Percentiles rank a stretch among this genome's conserved stretches.
These are phyloP conservation scores for Wickerhamiella occidentalis DNA, from an alignment of 805 yeast species.

Conservation along the genomic window DNA sequence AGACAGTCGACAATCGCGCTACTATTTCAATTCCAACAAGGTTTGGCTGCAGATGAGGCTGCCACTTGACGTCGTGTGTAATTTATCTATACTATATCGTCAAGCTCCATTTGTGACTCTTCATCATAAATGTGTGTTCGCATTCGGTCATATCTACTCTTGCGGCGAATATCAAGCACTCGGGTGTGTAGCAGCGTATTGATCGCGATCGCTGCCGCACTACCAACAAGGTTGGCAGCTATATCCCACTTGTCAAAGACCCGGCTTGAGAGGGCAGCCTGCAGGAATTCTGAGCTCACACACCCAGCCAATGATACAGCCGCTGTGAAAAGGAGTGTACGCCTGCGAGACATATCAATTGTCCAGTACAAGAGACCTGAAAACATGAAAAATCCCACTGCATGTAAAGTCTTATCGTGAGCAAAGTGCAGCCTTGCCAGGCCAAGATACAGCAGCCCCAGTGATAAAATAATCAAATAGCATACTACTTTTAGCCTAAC, in stretches of 20 bases:
- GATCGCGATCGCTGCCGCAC: constrained; percentile 24
- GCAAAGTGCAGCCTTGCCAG: constrained; percentile 28
- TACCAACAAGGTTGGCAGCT: constrained; percentile 30
- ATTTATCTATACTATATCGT: background rate
- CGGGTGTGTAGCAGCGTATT: constrained; percentile 30
- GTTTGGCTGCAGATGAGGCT: too few relatives aligned
- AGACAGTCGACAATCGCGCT: too few relatives aligned
- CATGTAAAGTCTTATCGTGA: constrained; percentile 31
- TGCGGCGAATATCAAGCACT: constrained; percentile 24
- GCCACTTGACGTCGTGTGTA: background rate
- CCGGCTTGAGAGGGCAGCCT: constrained; percentile 27
- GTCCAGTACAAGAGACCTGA: constrained; percentile 34
- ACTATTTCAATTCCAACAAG: too few relatives aligned
- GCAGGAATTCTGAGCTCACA: constrained; percentile 32
- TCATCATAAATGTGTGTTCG: constrained; percentile 20
- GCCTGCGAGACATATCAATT: constrained; percentile 29
- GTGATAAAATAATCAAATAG: constrained; percentile 17
- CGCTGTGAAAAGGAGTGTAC: constrained; percentile 28
- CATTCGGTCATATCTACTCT: constrained; percentile 23
- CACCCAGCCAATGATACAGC: constrained; percentile 27
- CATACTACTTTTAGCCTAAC: constrained; percentile 19
- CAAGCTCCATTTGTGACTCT: constrained; percentile 8
- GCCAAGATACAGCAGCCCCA: constrained; percentile 21
- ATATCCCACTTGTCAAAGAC: constrained; percentile 30
- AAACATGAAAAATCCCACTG: constrained; percentile 28